Evolutionary conservation across 495 filamentous ascomycete species (phyloP).

Genomic region (Elasticomyces elasticus): DNA sequence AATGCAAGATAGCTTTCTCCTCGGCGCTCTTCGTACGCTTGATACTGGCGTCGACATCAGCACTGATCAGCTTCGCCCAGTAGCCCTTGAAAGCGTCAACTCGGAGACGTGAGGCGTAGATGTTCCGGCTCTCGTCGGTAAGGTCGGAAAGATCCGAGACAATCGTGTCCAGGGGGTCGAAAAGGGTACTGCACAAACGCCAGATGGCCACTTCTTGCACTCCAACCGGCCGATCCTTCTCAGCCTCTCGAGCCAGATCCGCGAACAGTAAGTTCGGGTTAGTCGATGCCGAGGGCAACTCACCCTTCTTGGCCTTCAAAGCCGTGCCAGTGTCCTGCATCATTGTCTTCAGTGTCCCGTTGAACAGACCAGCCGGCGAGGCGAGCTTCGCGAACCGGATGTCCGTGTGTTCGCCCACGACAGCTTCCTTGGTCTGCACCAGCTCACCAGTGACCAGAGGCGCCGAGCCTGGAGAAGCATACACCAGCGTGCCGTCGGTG

Average conservation of each 20-base stretch:
- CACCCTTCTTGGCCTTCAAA: constrained; percentile 32
- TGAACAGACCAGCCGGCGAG: constrained; percentile 32
- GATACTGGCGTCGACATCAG: constrained; percentile 40
- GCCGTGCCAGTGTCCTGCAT: constrained; percentile 38
- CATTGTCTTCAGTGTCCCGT: constrained; percentile 17
- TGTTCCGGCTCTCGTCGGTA: constrained; percentile 37
- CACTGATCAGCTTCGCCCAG: constrained; percentile 53
- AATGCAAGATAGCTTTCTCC: constrained; percentile 70
- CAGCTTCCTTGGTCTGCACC: constrained; percentile 27
- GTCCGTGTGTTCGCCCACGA: constrained; percentile 38
- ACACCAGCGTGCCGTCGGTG: constrained; percentile 60
- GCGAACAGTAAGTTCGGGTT: constrained; percentile 1
- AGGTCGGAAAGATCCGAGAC: constrained; percentile 34
- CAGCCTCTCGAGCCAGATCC: background rate
- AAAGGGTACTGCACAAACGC: constrained; percentile 75
- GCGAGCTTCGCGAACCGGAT: constrained; percentile 45
- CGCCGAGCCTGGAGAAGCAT: constrained; percentile 34
- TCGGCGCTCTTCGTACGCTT: constrained; percentile 45
- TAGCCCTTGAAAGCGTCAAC: constrained; percentile 49
- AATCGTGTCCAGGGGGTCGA: constrained; percentile 54
- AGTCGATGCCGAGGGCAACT: background rate
- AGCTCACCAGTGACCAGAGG: constrained; percentile 25
- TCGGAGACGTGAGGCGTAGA: constrained; percentile 39
- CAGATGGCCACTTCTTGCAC: constrained; percentile 51
- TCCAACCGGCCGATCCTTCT: constrained; percentile 24